phyloP scores from a whole-genome alignment of 805 yeast genomes.

The Saccharomycopsis sp. region DNA sequence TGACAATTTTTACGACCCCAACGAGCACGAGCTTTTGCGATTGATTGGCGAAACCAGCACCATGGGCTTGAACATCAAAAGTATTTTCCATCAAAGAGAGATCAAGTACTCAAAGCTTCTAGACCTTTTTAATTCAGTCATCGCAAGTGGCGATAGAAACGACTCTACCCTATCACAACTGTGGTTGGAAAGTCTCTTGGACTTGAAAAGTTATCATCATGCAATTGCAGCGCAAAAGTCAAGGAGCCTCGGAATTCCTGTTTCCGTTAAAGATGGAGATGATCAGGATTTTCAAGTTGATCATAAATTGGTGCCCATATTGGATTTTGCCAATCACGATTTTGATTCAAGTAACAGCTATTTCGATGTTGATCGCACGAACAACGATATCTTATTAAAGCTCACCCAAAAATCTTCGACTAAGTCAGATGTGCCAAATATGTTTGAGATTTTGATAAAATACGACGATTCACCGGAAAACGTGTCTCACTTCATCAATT shows the following conservation, averaged over 20 bases:
- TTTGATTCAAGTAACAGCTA: constrained; percentile 1
- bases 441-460: constrained; percentile 4
- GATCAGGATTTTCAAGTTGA: constrained; percentile 1
- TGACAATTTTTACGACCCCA: constrained; percentile 2
- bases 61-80: neutral
- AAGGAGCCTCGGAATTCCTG: constrained; percentile 7
- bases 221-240: constrained; percentile 1
- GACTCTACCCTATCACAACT: neutral
- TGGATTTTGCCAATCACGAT: constrained; percentile 12
- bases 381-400: constrained; percentile 3
- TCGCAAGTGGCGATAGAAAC: neutral
- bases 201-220: neutral
- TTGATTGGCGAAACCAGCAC: neutral
- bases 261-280: neutral
- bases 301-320: constrained; percentile 4
- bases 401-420: neutral
- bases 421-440: neutral
- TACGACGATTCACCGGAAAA: constrained; percentile 1
- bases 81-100: neutral
- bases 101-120: neutral
- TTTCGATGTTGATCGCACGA: constrained; percentile 9
- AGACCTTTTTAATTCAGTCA: neutral
- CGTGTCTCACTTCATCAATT: constrained; percentile 2
- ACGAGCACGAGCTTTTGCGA: neutral
- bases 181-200: neutral